Evolutionary conservation across 73 alveolate species (phyloP).

Genomic region (Paramecium bursaria): DNA sequence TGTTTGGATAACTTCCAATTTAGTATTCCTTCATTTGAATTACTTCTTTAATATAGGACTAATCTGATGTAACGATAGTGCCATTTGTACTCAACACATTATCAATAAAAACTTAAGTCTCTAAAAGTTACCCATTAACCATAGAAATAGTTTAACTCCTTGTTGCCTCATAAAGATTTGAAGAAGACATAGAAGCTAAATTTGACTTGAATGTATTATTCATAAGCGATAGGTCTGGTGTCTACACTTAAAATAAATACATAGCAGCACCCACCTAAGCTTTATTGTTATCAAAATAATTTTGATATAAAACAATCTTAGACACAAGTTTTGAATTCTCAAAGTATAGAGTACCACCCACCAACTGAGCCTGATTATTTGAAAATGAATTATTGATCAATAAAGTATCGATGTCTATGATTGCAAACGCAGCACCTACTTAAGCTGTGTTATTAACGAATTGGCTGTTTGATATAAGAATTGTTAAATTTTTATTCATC

Average conservation of each 20-base stretch:
- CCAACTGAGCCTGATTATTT: conserved; percentile 3
- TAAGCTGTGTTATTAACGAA: background rate
- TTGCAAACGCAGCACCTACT: conserved; percentile 2
- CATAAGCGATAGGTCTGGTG: background rate
- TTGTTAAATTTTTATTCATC: background rate
- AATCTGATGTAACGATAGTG: background rate
- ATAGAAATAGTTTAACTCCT: conserved; percentile 10
- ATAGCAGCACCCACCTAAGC: conserved; percentile 54
- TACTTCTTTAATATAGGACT: conserved; percentile 11
- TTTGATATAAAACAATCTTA: background rate
- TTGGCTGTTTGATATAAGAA: background rate
- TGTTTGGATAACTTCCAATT: conserved; percentile 27
- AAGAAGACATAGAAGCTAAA: background rate
- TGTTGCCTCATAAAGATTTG: background rate
- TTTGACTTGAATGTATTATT: background rate
- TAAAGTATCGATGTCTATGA: background rate
- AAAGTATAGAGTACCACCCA: conserved; percentile 22
- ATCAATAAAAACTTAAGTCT: background rate
- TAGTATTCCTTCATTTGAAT: background rate
- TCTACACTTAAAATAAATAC: background rate
- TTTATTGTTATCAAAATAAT: background rate
- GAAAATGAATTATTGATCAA: background rate
- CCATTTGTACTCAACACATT: conserved; percentile 29
- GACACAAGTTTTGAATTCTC: background rate
- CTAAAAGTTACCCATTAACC: background rate